These are phyloP conservation scores for Alloteropsis semialata DNA, from an alignment of 176 grass and related monocot genomes.

Conservation along the genomic window DNA sequence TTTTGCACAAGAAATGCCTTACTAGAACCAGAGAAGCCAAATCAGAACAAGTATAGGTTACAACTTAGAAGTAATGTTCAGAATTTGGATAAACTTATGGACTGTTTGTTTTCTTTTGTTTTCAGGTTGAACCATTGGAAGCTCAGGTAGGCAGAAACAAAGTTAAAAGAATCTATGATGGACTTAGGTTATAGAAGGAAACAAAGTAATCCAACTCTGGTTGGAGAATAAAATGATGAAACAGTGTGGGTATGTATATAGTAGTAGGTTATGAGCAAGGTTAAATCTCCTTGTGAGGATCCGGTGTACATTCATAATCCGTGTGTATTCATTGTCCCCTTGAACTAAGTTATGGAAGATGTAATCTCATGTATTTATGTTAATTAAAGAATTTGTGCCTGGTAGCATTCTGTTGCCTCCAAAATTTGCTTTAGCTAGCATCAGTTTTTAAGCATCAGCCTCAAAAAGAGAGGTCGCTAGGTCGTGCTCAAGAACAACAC, in stretches of 20 bases:
- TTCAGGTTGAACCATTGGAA: conserved; percentile 36
- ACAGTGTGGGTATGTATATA: conserved; percentile 21
- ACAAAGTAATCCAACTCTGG: conserved; percentile 36
- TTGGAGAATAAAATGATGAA: conserved; percentile 43
- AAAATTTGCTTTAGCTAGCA: not conserved
- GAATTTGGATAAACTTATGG: conserved; percentile 16
- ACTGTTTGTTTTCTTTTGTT: conserved; percentile 1
- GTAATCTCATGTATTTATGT: conserved; percentile 27
- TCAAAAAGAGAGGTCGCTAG: conserved; percentile 21
- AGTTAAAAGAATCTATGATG: not conserved
- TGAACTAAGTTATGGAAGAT: conserved; percentile 23
- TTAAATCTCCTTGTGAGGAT: conserved; percentile 10
- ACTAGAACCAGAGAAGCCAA: not conserved
- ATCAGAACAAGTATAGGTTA: not conserved
- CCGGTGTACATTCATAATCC: conserved; percentile 29
- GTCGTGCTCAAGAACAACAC: conserved; percentile 25
- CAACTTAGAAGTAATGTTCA: not conserved
- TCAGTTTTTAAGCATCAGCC: not conserved
- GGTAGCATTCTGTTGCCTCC: conserved; percentile 9
- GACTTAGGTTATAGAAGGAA: conserved; percentile 14
- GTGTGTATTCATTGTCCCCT: conserved; percentile 10
- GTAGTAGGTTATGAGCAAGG: conserved; percentile 32
- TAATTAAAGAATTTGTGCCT: not conserved
- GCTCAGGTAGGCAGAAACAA: conserved; percentile 8
- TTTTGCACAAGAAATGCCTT: not conserved